Evolutionary conservation across 768 basidiomycete genomes (phyloP), one percentile per base, ranked within the genome.

Genomic region (Serendipita indica): DNA sequence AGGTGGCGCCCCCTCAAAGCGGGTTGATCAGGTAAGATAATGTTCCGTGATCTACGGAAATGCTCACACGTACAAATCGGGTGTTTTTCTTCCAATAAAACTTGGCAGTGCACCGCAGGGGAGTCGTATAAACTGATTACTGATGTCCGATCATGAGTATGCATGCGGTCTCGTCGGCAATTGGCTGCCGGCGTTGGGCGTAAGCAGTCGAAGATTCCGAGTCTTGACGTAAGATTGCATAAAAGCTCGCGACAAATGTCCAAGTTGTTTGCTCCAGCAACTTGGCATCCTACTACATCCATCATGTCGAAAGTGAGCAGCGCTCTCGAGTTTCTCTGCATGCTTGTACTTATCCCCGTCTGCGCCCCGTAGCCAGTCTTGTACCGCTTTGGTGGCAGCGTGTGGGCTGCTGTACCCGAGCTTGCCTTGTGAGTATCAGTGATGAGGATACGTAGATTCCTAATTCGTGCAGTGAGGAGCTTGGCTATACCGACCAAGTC

Each of bases 341-440:
- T 10, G 10, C 35, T 37, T n/a, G 27, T 43, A n/a, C 16, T 43
- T 7, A 25, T 43, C 5, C 27, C 41, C 18, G 18, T 43, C 41
- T 18, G 6, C 16, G 30, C 3, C 2, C 58, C 57, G 13, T 61
- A 67, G 62, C 67, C 68, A 20, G 57, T 68, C 20, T 63, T 75
- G 49, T 74, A 74, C 61, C 70, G 68, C 18, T 75, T 70, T 58
- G 34, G 62, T 20, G 59, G 56, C 33, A 73, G 71, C 39, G 69
- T 77, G 14, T 77, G 74, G 74, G 68, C 74, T 4, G 67, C 71
- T 1, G 73, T 66, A 1, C 68, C 73, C 3, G 69, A 71, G 60
- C 71, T 76, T 20, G 76, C 75, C 10, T 63, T 74, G 76, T 74
- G 41, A 43, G 5, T n/a, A 43, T 43, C 41, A 25, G 22, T 58